Evolutionary conservation across 148 eudicot genomes (phyloP).

Genomic region (Fagopyrum homotropicum): DNA sequence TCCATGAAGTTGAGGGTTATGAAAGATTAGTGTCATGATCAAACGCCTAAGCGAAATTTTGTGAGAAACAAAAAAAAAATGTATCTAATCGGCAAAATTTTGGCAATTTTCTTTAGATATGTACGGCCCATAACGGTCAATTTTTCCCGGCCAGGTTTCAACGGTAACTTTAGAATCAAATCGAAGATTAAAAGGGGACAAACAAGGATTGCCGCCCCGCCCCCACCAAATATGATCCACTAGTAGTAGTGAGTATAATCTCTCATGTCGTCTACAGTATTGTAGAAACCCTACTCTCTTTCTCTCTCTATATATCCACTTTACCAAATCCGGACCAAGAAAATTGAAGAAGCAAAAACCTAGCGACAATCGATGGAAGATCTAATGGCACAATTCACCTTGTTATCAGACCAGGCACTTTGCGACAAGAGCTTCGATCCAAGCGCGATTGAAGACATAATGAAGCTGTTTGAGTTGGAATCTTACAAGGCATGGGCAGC

Average conservation of each 20-base stretch:
- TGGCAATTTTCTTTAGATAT: neutral
- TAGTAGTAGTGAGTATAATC: neutral
- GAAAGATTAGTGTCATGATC: too few relatives aligned
- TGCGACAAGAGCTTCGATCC: conserved; percentile 63
- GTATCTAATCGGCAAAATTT: too few relatives aligned
- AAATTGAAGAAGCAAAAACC: neutral
- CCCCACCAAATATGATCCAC: conserved; percentile 4
- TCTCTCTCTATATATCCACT: neutral
- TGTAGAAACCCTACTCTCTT: neutral
- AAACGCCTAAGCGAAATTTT: too few relatives aligned
- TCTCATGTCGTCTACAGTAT: neutral
- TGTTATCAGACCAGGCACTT: conserved; percentile 45
- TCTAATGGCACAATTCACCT: conserved; percentile 15
- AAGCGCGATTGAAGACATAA: conserved; percentile 48
- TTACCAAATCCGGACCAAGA: neutral
- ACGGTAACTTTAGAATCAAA: neutral
- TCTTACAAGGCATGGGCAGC: conserved; percentile 78
- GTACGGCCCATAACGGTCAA: neutral
- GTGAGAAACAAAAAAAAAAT: too few relatives aligned
- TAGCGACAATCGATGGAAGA: conserved; percentile 16
- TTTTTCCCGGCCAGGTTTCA: neutral
- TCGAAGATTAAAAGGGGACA: neutral
- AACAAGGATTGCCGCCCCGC: neutral
- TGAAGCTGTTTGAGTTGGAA: conserved; percentile 72
- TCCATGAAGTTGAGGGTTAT: too few relatives aligned